These are phyloP conservation scores for Gymnopilus junonius DNA, from an alignment of 768 basidiomycete genomes.

Conservation along the genomic window DNA sequence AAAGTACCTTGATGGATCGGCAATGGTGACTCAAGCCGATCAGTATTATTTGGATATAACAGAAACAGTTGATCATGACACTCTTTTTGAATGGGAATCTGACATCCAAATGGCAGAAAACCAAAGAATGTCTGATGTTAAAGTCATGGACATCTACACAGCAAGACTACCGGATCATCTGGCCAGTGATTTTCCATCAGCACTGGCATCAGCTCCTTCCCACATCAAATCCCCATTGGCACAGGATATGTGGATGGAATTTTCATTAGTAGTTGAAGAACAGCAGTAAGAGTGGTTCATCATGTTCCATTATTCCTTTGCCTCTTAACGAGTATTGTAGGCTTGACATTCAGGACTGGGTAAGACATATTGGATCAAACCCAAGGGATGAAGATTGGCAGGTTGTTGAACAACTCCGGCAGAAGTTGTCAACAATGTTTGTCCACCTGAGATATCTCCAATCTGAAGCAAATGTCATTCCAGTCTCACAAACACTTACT, in stretches of 20 bases:
- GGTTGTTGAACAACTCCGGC: neutral
- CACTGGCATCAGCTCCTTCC: neutral
- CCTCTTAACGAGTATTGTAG: no score
- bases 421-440: neutral
- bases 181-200: neutral
- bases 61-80: neutral
- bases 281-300: no score
- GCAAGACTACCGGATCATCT: neutral
- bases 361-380: neutral
- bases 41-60: neutral
- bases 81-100: neutral
- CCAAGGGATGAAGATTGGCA: neutral
- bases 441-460: neutral
- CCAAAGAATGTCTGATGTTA: neutral
- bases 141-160: slow-evolving; percentile 7
- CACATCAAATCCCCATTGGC: neutral
- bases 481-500: neutral
- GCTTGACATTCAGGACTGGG: neutral
- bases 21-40: neutral
- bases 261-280: slow-evolving; percentile 6
- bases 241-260: slow-evolving; percentile 3
- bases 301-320: no score
- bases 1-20: neutral
- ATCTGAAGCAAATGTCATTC: neutral
- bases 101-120: neutral